Evolutionary conservation across 169 alveolate species (phyloP), one percentile per base, ranked within the genome.

Genomic region (Plasmodium gallinaceum): DNA sequence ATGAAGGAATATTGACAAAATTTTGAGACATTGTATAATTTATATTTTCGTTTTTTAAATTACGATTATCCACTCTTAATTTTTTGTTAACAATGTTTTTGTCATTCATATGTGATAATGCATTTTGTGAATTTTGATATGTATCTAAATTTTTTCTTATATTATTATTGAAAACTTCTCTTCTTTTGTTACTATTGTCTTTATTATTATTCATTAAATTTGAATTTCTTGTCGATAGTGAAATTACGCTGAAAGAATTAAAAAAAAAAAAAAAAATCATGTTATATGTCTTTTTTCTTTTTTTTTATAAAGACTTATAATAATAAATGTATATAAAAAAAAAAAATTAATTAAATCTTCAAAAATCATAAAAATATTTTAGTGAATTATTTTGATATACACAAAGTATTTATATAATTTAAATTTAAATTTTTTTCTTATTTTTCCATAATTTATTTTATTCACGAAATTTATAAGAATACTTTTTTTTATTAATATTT

Each of bases 41-140:
- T 37, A 74, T 0, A 58, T 64, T 64, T 7, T 43, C 88, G 57
- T 74, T 58, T 7, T 58, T 61, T 24, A 74, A 18, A 48, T 46
- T 24, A 9, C 88, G 74, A 74, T 45, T 74, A 26, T 74, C 26
- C 60, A 74, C 24, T 58, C 73, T 57, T 64, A 32, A 18, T 42
- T 74, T 74, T 57, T 74, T 74, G 32, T 42, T 58, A 58, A 54
- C 42, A 42, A 74, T 74, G 58, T 74, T 58, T 74, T 74, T 74
- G 10, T 74, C 72, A 74, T 74, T 74, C 71, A 74, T 74, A 58
- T 74, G 73, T 26, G 42, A 57, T n/a, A 74, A 46, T n/a, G 54
- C 12, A 26, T 10, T 57, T 58, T 16, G 88, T 58, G 72, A 48
- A 26, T 62, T 20, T 26, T 71, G 61, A 16, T 58, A 74, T 7